Percentiles rank a stretch among this genome's conserved stretches.
Evolutionary conservation across 257 asterid species (phyloP).

Genomic region (Solanum medicagineum): DNA sequence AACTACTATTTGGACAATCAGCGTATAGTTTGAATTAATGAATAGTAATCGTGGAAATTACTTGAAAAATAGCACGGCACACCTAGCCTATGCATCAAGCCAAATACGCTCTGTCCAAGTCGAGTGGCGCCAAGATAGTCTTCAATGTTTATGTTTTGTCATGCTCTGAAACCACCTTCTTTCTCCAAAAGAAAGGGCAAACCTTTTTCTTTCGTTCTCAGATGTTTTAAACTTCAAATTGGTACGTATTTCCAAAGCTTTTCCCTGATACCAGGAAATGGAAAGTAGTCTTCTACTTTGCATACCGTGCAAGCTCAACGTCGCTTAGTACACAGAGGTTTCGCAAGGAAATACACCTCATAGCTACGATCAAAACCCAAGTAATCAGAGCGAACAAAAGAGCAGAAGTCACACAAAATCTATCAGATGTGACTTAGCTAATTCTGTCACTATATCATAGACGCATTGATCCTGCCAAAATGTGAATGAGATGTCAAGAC

Average conservation of each 20-base stretch:
- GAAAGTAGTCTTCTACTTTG: background rate
- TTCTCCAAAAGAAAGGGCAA: background rate
- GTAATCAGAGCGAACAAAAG: background rate
- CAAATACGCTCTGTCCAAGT: background rate
- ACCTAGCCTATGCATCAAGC: background rate
- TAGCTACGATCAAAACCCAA: background rate
- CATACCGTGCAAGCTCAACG: background rate
- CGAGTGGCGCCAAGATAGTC: background rate
- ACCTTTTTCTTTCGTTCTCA: background rate
- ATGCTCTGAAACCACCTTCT: background rate
- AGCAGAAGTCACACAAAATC: background rate
- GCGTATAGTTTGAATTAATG: too few species aligned
- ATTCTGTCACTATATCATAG: background rate
- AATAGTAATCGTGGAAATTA: too few species aligned
- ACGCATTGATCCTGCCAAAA: background rate
- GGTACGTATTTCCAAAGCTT: background rate
- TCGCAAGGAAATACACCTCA: background rate
- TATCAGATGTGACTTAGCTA: background rate
- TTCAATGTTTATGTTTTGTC: background rate
- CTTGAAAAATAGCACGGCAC: background rate
- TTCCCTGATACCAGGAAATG: background rate
- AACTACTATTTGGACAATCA: fast-evolving
- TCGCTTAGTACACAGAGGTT: background rate
- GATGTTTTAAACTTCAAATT: background rate
- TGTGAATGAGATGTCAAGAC: background rate